Conservation (phyloP, 352 stramenopile genomes). For the Globisporangium nagaii region DNA sequence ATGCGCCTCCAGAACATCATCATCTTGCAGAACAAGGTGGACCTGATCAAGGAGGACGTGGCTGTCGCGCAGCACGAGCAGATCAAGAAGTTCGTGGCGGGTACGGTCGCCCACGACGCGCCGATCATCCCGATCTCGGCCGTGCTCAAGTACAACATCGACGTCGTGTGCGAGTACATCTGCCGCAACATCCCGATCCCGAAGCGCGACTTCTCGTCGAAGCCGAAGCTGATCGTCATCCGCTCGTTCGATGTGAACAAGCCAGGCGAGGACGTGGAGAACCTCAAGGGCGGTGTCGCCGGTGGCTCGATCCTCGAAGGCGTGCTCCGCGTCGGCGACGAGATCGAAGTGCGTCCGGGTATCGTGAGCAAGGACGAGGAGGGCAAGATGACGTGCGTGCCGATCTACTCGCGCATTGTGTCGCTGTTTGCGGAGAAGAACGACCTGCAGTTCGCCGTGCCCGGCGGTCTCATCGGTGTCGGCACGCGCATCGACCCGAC, state of each 20-base stretch:
- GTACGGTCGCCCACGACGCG: conserved; percentile 92
- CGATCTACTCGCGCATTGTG: conserved; percentile 93
- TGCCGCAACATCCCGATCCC: conserved; percentile 98
- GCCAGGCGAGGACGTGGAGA: conserved; percentile 97
- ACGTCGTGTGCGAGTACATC: conserved; percentile 99
- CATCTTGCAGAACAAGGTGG: conserved; percentile 99
- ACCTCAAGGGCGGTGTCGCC: conserved; percentile 93
- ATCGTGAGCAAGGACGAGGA: conserved; percentile 99
- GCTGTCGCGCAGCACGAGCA: conserved; percentile 98
- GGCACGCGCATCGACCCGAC: conserved; percentile 99
- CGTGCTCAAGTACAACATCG: conserved; percentile 99
- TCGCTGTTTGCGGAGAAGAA: conserved; percentile 99
- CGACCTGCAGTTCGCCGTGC: conserved; percentile 98
- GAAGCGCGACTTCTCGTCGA: conserved; percentile 97
- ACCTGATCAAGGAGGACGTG: conserved; percentile 99
- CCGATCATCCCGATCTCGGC: conserved; percentile 99
- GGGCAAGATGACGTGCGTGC: conserved; percentile 92
- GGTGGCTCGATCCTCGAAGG: conserved; percentile 95
- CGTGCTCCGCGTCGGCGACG: conserved; percentile 95
- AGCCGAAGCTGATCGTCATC: conserved; percentile 99
- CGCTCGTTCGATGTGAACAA: conserved; percentile 99
- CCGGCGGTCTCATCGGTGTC: conserved; percentile 99
- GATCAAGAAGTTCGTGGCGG: conserved; percentile 89
- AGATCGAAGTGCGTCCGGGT: conserved; percentile 99
- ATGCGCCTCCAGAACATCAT: conserved; percentile 99